Base-by-base conservation (phyloP, 2,329 filamentous ascomycete species). In the Blumeriella jaapii region DNA sequence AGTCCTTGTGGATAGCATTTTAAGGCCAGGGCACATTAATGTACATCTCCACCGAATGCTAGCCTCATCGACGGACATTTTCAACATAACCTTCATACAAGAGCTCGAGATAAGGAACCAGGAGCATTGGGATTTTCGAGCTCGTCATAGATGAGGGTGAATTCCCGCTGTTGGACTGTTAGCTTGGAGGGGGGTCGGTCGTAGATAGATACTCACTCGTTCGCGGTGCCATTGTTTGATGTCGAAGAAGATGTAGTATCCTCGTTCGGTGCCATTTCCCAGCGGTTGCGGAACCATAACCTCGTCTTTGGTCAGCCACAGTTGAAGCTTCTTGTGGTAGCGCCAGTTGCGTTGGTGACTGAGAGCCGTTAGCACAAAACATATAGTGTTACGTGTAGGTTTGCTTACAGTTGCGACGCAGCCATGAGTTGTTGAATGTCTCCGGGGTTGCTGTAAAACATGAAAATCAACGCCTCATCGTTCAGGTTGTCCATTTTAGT, bases 281-380 rank as follows among this genome's bases (percentile, higher is more conserved):
- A 79, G 55, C 11, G 68, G 62, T 39, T 74, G 71, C 18, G 74
- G 74, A 28, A 69, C 66, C 71, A 78, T 73, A 45, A 72, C 61
- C 38, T 78, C 73, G 48, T 79, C 75, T 55, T 79, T 79, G 4
- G 75, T 79, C 31, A 80, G 58, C 75, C 75, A 80, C 15, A 78
- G 56, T 45, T 74, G 71, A 15, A 74, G 58, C 54, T 75, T 75
- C 60, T 78, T 78, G 54, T 80, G 74, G 69, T 74, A 80, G 41
- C 75, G 63, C 75, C 75, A 80, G 54, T 76, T 76, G 13, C 75
- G 67, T 39, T 67, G 68, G 48, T 73, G 71, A 27, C 74, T 78
- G 38, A 8, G 27, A 16, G 19, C 1, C 9, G 8, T 36, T 24
- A 28, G 25, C 14, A 11, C 25, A 11, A 12, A 13, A 6, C 17